Evolutionary conservation across 306 rosid genomes (phyloP).

Genomic region (Sicyos baderoa): DNA sequence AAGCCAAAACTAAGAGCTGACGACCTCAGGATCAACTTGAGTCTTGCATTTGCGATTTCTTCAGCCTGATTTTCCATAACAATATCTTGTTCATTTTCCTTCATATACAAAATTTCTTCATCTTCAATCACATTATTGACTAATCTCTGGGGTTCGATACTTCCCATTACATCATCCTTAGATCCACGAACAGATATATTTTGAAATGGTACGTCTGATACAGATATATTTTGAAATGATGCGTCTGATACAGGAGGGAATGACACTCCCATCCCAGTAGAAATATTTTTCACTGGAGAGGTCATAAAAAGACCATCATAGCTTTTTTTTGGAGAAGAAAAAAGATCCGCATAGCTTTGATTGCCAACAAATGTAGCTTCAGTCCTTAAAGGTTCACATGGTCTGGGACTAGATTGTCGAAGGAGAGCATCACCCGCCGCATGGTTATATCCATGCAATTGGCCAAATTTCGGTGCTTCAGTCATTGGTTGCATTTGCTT

Average conservation of each 20-base stretch:
- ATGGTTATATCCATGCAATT: constrained; percentile 30
- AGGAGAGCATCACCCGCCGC: constrained; percentile 24
- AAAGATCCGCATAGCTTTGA: constrained; percentile 28
- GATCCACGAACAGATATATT: constrained; percentile 29
- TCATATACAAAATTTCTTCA: constrained; percentile 31
- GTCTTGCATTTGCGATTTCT: constrained; percentile 67
- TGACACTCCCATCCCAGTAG: constrained; percentile 32
- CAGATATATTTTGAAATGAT: constrained; percentile 31
- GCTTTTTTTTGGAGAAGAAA: background rate
- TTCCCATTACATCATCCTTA: constrained; percentile 24
- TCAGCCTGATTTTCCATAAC: constrained; percentile 34
- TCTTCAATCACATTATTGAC: constrained; percentile 26
- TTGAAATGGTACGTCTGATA: constrained; percentile 34
- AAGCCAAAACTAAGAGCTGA: constrained; percentile 21
- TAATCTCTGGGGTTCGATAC: constrained; percentile 26
- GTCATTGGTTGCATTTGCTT: constrained; percentile 29
- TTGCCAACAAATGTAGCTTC: constrained; percentile 29
- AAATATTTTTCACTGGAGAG: constrained; percentile 33
- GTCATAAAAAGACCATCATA: constrained; percentile 28
- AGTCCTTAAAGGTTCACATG: constrained; percentile 33
- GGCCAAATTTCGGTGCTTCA: constrained; percentile 25
- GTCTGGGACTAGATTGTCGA: constrained; percentile 32
- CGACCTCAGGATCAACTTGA: constrained; percentile 76
- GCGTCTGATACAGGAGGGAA: constrained; percentile 37
- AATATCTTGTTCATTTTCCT: constrained; percentile 33